Percentiles rank a stretch among this genome's conserved stretches.
These are phyloP conservation scores for Metschnikowia amazonensis DNA, from an alignment of 805 yeast species.

Conservation along the genomic window DNA sequence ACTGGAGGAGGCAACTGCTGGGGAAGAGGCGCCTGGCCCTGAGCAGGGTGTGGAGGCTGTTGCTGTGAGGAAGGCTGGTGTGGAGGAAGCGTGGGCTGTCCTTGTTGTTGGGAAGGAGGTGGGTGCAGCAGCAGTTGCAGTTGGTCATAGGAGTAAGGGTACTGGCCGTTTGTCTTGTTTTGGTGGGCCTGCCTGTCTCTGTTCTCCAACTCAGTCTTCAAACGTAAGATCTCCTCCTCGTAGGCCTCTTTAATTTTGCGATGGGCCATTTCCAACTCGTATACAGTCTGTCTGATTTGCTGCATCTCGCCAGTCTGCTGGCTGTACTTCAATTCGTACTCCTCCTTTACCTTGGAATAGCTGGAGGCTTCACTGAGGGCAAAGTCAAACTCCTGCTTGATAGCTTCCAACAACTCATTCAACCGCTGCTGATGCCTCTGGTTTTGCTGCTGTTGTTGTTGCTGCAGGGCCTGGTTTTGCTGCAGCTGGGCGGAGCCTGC, in stretches of 20 bases:
- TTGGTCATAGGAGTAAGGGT: constrained; percentile 32
- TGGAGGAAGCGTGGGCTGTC: constrained; percentile 19
- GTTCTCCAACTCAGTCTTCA: constrained; percentile 81
- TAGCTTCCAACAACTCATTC: constrained; percentile 84
- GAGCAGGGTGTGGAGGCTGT: neutral
- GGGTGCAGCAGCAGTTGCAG: constrained; percentile 21
- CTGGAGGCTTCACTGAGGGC: constrained; percentile 81
- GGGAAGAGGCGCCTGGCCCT: neutral
- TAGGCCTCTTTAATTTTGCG: constrained; percentile 92
- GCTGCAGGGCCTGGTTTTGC: constrained; percentile 18
- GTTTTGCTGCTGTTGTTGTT: constrained; percentile 33
- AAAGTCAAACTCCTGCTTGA: constrained; percentile 85
- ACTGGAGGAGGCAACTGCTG: constrained; percentile 6
- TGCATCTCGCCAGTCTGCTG: constrained; percentile 93
- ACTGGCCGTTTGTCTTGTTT: constrained; percentile 40
- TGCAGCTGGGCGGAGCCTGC: constrained; percentile 22
- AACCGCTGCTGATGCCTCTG: constrained; percentile 47
- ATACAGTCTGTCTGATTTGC: constrained; percentile 89
- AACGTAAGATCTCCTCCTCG: constrained; percentile 84
- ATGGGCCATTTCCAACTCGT: constrained; percentile 91
- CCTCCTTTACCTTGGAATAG: constrained; percentile 87
- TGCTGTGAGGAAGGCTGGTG: constrained; percentile 8
- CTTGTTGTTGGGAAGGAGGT: constrained; percentile 24
- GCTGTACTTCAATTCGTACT: constrained; percentile 80
- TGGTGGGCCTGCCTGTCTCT: constrained; percentile 58